Base-by-base conservation (phyloP, 2,329 filamentous ascomycete species). In the Parasarocladium wereldwijsianum region DNA sequence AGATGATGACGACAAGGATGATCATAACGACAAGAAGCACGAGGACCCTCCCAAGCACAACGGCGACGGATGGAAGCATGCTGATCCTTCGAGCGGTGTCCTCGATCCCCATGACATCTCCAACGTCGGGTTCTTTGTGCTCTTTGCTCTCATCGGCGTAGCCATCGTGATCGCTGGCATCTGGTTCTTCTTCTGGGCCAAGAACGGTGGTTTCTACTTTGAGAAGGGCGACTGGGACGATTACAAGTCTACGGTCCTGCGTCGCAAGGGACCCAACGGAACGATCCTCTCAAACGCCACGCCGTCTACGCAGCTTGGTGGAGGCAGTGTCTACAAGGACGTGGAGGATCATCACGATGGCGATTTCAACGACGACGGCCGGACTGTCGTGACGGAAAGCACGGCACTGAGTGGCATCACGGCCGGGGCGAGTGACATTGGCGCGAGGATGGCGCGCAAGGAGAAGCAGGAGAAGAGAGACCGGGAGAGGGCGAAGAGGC, bases 181-280 rank as follows among this genome's bases (percentile, higher is more conserved):
- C 47, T 98, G 90, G 86, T 94, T 98, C 67, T 96, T 98, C 68
- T 93, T 93, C 66, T 92, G 83, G 80, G 87, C 87, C 34, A 87
- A 81, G 57, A 93, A 96, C 43, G 90, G 90, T 37, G 90, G 90
- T 10, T 94, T 96, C 60, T 62, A 80, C 38, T 96, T 85, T 65
- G 68, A 69, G 26, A 61, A 92, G 38, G 65, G 72, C 20, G 90
- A 98, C 55, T 98, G 90, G 87, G 87, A 96, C 5, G 90, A 98
- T 47, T 98, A 98, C 70, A 96, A 96, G 52, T 78, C 80, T 2
- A 94, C 87, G 0, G 90, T 98, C 2, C 57, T 98, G 26, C 71
- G 90, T 24, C 79, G 86, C 31, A 85, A 79, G 45, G 86, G 85
- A 1, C 84, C 86, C 5, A 86, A 94, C 54, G 87, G 87, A 23